Conservation (phyloP, 208 protist species). For the Trypanosomatidae sp. region DNA sequence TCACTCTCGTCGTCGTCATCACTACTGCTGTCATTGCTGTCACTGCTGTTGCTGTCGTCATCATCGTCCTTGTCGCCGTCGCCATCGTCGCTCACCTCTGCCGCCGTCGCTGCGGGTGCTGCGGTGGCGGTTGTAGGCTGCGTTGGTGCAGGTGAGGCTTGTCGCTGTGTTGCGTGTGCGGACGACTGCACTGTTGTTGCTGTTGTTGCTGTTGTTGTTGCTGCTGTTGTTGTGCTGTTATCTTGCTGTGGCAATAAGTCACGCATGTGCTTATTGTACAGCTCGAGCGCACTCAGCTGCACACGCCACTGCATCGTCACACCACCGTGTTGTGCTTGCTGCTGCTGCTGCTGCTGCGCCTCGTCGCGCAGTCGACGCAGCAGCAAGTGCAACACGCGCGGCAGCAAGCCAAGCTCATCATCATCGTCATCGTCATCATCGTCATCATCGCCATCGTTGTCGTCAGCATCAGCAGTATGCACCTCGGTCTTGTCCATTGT, state of each 20-base stretch:
- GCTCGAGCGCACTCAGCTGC: slow-evolving; percentile 41
- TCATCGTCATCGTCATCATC: slow-evolving; percentile 4
- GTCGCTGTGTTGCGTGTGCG: neutral
- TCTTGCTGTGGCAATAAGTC: slow-evolving; percentile 27
- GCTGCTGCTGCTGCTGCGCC: neutral
- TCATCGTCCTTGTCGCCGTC: neutral
- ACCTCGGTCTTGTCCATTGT: neutral
- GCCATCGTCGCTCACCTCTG: neutral
- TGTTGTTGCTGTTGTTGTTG: neutral
- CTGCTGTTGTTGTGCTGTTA: neutral
- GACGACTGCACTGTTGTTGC: neutral
- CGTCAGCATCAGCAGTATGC: neutral
- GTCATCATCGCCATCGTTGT: neutral
- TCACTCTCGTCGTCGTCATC: neutral
- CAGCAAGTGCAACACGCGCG: slow-evolving; percentile 28
- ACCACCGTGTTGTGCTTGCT: neutral
- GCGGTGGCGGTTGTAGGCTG: neutral
- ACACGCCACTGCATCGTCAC: slow-evolving; percentile 10
- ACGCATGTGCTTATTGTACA: slow-evolving; percentile 70
- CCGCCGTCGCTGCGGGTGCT: no score
- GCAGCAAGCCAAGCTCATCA: slow-evolving; percentile 13
- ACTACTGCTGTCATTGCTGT: neutral
- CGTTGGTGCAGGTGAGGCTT: neutral
- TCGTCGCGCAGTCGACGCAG: slow-evolving; percentile 14
- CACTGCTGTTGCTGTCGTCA: neutral